These are phyloP conservation scores for Capsicum rhomboideum DNA, from an alignment of 257 asterid genomes.

Conservation along the genomic window DNA sequence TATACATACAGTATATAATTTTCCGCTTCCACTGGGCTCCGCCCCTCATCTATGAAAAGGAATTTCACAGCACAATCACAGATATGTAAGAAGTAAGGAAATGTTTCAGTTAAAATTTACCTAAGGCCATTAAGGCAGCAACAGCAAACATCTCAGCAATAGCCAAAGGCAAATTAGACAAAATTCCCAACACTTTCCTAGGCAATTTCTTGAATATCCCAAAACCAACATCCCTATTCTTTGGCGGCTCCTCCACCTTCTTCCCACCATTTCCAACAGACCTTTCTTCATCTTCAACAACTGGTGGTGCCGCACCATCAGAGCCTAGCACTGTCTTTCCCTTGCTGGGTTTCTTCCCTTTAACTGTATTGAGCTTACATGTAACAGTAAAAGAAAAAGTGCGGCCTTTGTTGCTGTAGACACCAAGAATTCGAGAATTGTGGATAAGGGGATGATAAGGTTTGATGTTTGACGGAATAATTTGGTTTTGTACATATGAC, in stretches of 20 bases:
- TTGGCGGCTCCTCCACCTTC: slow-evolving; percentile 22
- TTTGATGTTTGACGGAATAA: neutral
- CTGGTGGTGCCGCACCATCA: slow-evolving; percentile 58
- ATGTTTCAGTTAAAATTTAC: slow-evolving; percentile 22
- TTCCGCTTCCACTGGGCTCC: too few relatives aligned
- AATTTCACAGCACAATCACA: neutral
- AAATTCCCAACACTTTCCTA: slow-evolving; percentile 44
- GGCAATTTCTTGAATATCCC: slow-evolving; percentile 33
- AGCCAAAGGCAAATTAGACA: slow-evolving; percentile 87
- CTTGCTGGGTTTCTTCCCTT: slow-evolving; percentile 16
- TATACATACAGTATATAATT: too few relatives aligned
- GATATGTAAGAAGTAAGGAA: neutral
- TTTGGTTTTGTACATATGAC: neutral
- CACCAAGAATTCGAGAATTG: slow-evolving; percentile 14
- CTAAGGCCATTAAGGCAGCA: slow-evolving; percentile 88
- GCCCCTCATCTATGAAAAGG: neutral
- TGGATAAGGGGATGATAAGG: slow-evolving; percentile 3
- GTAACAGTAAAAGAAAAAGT: slow-evolving; percentile 23
- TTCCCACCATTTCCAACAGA: slow-evolving; percentile 10
- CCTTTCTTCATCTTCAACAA: slow-evolving; percentile 27
- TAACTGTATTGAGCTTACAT: slow-evolving; percentile 44
- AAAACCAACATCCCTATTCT: slow-evolving; percentile 12
- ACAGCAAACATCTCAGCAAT: slow-evolving; percentile 67
- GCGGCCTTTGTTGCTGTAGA: slow-evolving; percentile 14
- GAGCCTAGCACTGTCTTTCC: slow-evolving; percentile 51